phyloP scores from a whole-genome alignment of 2,329 filamentous ascomycete genomes.

The Huntiella omanensis region DNA sequence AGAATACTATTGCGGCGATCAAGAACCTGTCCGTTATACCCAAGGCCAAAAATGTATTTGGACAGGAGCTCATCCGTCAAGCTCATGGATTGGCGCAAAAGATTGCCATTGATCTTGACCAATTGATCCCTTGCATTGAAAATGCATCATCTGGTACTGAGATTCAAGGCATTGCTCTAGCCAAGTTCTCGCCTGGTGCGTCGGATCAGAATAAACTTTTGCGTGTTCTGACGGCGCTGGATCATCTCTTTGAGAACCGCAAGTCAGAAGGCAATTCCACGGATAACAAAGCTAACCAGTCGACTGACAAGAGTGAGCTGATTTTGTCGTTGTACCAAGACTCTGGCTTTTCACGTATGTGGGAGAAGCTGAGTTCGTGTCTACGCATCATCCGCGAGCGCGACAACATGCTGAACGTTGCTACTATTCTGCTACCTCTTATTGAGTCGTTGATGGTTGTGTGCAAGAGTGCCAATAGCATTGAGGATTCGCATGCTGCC shows the following conservation, averaged over 20 bases:
- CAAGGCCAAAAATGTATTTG: constrained; percentile 74
- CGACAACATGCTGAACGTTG: constrained; percentile 91
- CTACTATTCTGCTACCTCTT: constrained; percentile 80
- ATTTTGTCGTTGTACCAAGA: constrained; percentile 80
- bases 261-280: constrained; percentile 28
- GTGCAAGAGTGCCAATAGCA: constrained; percentile 86
- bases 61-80: constrained; percentile 78
- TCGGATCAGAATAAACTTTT: constrained; percentile 95
- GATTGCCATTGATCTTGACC: constrained; percentile 68
- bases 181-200: constrained; percentile 88
- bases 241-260: constrained; percentile 85
- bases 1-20: constrained; percentile 94
- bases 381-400: constrained; percentile 74
- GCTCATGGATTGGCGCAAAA: constrained; percentile 69
- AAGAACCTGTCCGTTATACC: constrained; percentile 92
- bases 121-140: constrained; percentile 69
- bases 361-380: constrained; percentile 81
- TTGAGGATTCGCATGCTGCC: constrained; percentile 30
- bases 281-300: constrained; percentile 51
- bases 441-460: constrained; percentile 98
- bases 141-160: constrained; percentile 79
- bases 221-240: constrained; percentile 77
- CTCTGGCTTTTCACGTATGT: constrained; percentile 72
- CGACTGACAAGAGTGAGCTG: constrained; percentile 60
- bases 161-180: constrained; percentile 80